Conservation (phyloP, 345 rosid genomes). For the Erysimum cheiranthoides region DNA sequence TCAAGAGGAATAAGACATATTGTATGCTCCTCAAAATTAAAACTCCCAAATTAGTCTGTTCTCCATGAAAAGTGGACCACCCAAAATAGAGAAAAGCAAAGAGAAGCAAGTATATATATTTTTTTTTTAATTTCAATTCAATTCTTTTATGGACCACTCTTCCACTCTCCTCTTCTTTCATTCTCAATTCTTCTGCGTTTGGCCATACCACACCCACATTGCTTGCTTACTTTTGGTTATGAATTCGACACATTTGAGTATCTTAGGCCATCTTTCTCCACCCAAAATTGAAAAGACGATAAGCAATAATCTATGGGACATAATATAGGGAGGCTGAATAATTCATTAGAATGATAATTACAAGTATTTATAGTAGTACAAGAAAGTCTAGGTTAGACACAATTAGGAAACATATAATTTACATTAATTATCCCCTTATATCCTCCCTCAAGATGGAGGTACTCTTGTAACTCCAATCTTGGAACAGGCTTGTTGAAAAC, state of each 20-base stretch:
- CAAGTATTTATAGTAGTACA: too few relatives aligned
- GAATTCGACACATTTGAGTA: constrained; percentile 35
- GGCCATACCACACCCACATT: constrained; percentile 44
- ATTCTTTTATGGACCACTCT: constrained; percentile 43
- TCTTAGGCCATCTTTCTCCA: constrained; percentile 34
- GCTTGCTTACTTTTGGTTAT: constrained; percentile 42
- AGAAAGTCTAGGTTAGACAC: too few relatives aligned
- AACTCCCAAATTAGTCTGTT: constrained; percentile 29
- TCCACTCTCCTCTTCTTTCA: constrained; percentile 47
- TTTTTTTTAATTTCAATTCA: not conserved
- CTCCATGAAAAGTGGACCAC: constrained; percentile 37
- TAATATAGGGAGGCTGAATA: too few relatives aligned
- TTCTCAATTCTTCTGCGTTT: constrained; percentile 40
- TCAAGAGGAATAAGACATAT: constrained; percentile 35
- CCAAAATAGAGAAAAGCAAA: constrained; percentile 34
- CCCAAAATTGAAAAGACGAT: constrained; percentile 26
- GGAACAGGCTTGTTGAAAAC: too few relatives aligned
- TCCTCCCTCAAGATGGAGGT: too few relatives aligned
- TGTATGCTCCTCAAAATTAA: constrained; percentile 19
- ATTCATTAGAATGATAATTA: too few relatives aligned
- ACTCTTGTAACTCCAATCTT: too few relatives aligned
- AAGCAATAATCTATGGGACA: constrained; percentile 19
- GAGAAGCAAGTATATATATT: constrained; percentile 17
- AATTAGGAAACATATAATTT: too few relatives aligned
- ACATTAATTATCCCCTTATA: too few relatives aligned